Base-by-base conservation (phyloP, 2,329 filamentous ascomycete species). In the Calonectria fujianensis region DNA sequence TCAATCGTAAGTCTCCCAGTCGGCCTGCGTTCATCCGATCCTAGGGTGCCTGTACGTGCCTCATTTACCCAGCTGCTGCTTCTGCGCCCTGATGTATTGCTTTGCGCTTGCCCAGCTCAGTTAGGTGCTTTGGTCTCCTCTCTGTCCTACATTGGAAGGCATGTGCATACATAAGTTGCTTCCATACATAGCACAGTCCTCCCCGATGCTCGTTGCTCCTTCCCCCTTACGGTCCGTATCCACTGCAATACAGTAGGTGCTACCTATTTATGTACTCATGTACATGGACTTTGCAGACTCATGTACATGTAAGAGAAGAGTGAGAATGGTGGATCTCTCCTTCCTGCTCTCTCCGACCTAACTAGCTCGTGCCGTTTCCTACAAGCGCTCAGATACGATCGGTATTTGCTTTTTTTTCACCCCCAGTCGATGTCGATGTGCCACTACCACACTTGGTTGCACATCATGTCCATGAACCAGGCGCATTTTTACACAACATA, bases 361-460 rank as follows among this genome's bases (percentile, higher is more conserved):
- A 45, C 45, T 41, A n/a, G 54, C 45, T 41, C 51, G 29, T 63
- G 51, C 67, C 54, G 13, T 24, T 61, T 68, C 35, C 68, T 67
- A 70, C 70, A 32, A 59, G 72, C 74, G 39, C 54, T 75, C 79
- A 80, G 80, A 80, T 78, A 80, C 78, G 79, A 80, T 77, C 70
- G 72, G 65, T 80, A 31, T 64, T 80, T 80, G 75, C 78, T 80
- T 80, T 80, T 80, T 29, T 18, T 24, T 69, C 65, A 72, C 73
- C 78, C 76, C 76, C 77, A 73, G 75, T 74, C 74, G 50, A 73
- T 77, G 74, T 75, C 69, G 75, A 66, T 50, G 59, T 57, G 35
- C 45, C 65, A 74, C 67, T 77, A 73, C 75, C 79, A 80, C 76
- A 74, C 76, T 50, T 63, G 61, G 57, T 72, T 64, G 67, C 48